Conservation (phyloP, 306 rosid genomes). For the Dalbergia cultrata region DNA sequence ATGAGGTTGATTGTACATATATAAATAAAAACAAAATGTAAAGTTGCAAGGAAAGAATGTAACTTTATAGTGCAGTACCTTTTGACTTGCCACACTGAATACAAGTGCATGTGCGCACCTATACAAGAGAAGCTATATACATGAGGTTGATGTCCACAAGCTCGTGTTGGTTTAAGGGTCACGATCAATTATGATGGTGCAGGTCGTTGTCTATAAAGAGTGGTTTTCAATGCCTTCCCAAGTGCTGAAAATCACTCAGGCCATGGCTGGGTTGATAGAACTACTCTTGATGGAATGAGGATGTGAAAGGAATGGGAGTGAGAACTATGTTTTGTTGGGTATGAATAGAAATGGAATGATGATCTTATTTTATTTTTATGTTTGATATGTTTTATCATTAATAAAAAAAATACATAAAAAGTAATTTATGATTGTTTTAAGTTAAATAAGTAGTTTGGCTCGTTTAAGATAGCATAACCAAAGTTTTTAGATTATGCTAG, state of each 20-base stretch:
- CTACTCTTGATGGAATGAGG: neutral
- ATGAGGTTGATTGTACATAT: neutral
- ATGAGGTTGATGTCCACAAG: conserved; percentile 40
- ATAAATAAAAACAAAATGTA: neutral
- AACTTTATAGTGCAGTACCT: conserved; percentile 25
- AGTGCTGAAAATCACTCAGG: neutral
- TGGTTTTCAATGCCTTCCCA: conserved; percentile 27
- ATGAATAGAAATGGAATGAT: neutral
- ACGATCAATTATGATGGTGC: conserved; percentile 40
- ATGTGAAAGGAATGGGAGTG: neutral
- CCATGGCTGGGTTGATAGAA: neutral
- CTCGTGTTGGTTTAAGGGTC: conserved; percentile 47
- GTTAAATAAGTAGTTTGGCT: neutral
- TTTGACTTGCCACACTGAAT: conserved; percentile 33
- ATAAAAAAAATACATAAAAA: too few relatives aligned
- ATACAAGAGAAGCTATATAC: conserved; percentile 24
- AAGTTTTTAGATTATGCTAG: neutral
- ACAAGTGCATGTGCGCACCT: conserved; percentile 44
- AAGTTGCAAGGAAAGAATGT: conserved; percentile 35
- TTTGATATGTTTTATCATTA: too few relatives aligned
- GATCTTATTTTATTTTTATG: neutral
- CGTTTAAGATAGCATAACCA: neutral
- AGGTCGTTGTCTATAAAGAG: conserved; percentile 43
- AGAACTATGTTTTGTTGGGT: neutral
- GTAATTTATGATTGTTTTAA: neutral